Evolutionary conservation across 2,329 filamentous ascomycete species (phyloP).

Genomic region (Neobulgaria alba): DNA sequence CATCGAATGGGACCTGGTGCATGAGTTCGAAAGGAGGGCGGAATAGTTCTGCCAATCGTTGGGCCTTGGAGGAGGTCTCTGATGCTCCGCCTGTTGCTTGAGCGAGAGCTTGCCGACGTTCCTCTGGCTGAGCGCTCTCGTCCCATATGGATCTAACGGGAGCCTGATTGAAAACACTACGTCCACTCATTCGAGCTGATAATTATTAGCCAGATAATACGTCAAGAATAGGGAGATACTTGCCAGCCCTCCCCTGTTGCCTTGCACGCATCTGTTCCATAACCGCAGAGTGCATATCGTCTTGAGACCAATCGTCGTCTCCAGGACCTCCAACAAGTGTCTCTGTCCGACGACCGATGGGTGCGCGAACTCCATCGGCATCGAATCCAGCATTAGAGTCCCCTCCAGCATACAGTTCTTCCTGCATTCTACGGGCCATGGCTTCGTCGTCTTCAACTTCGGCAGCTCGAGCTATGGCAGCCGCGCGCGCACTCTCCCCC

Average conservation of each 20-base stretch:
- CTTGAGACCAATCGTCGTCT: slow-evolving; percentile 36
- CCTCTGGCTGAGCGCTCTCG: slow-evolving; percentile 33
- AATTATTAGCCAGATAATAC: slow-evolving; percentile 5
- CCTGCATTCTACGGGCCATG: slow-evolving; percentile 83
- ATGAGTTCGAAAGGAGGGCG: slow-evolving; percentile 89
- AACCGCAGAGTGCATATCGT: slow-evolving; percentile 30
- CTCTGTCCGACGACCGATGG: slow-evolving; percentile 85
- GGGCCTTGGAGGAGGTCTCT: slow-evolving; percentile 59
- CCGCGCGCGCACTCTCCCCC: slow-evolving; percentile 23
- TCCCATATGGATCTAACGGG: slow-evolving; percentile 40
- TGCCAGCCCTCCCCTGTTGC: slow-evolving; percentile 20
- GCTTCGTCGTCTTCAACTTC: slow-evolving; percentile 83
- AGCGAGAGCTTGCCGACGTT: slow-evolving; percentile 44
- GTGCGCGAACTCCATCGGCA: slow-evolving; percentile 67
- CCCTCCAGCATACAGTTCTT: slow-evolving; percentile 70
- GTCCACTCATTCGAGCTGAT: slow-evolving; percentile 32
- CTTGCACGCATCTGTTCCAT: slow-evolving; percentile 28
- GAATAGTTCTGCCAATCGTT: slow-evolving; percentile 82
- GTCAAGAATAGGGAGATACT: slow-evolving; percentile 4
- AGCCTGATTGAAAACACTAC: slow-evolving; percentile 64
- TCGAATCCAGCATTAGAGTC: slow-evolving; percentile 34
- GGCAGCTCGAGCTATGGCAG: slow-evolving; percentile 37
- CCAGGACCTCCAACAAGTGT: slow-evolving; percentile 71
- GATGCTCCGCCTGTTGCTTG: slow-evolving; percentile 57
- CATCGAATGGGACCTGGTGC: slow-evolving; percentile 69